Evolutionary conservation across 2,329 filamentous ascomycete species (phyloP), one percentile per base, ranked within the genome.

Genomic region (Cladophialophora chaetospira): DNA sequence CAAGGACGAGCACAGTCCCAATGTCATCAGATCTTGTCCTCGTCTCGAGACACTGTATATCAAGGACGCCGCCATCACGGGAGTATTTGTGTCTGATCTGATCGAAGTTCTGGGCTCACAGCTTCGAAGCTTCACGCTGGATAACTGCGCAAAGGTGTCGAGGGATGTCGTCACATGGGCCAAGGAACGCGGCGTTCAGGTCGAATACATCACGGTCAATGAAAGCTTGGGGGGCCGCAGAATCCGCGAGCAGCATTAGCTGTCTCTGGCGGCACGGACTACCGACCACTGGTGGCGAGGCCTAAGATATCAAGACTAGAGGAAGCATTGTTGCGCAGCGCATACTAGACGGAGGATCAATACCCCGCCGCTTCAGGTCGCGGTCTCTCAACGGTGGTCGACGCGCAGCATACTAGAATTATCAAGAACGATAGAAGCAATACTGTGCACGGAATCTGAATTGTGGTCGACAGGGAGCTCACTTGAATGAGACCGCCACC

Each of bases 161-260:
- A 43, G 42, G n/a, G 60, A 62, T 36, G 43, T 60, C 17, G 47
- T 60, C 17, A 25, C 53, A 5, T 62, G 53, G 54, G 57, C 53
- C 2, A 35, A 47, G 15, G 33, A 23, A 19, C 51, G 51, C 6
- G 51, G 52, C 1, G 55, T 58, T 9, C 26, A 55, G 26, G 43
- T 63, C 9, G 10, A 28, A 25, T 28, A n/a, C 19, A n/a, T 44
- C 21, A 8, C 42, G n/a, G 11, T n/a, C 42, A 8, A 13, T 8
- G 21, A 13, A 15, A 8, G 21, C 19, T 6, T 1, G 1, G n/a
- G 17, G 36, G 42, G 42, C 19, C 42, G 42, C 42, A 44, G 6
- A 44, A 23, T 44, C 10, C 42, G 42, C 19, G 42, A 44, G 23
- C 6, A 21, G 19, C 5, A 44, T 10, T 44, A 13, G n/a, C n/a